Base-by-base conservation (phyloP, 495 filamentous ascomycete species). In the Penicillium pulvis region DNA sequence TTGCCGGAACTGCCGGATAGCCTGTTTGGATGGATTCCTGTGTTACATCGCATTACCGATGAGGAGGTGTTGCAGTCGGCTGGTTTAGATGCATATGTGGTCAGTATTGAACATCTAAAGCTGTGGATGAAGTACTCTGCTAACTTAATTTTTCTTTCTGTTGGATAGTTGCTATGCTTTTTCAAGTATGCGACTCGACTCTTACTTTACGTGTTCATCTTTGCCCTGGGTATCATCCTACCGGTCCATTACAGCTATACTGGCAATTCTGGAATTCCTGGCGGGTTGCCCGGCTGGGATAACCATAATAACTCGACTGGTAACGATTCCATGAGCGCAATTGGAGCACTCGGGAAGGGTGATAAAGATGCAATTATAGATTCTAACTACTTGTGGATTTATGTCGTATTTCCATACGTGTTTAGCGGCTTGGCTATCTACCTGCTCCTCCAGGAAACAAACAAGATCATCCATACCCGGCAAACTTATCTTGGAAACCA, bases 401-500 rank as follows among this genome's bases (percentile, higher is more conserved):
- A 97, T 67, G 80, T 97, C 10, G 77, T 87, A 26, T 97, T 98
- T 65, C 87, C 92, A 7, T 99, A 96, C 74, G 74, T 97, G 26
- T 98, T 98, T 70, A 93, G 87, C 16, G 84, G 79, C 0, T 72
- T 98, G 41, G 88, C 87, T 0, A 72, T 97, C n/a, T 96, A 91
- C 65, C 79, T 96, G 62, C 84, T 97, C 63, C 77, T 93, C 28
- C 82, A 81, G 16, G 87, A 96, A 72, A 97, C 95, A 1, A 80
- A 85, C 57, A 87, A 84, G 53, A 86, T 99, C 26, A 93, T 98
- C 56, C 81, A 85, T 44, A 81, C 91, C 28, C 83, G 95, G 20
- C 95, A 99, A 69, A 85, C 90, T 44, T 98, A 97, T 68, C 84
- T 99, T 20, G 94, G 93, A 2, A 90, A 86, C 31, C 93, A 97